phyloP scores from a whole-genome alignment of 2,329 filamentous ascomycete genomes.

The Paecilomyces variotii region DNA sequence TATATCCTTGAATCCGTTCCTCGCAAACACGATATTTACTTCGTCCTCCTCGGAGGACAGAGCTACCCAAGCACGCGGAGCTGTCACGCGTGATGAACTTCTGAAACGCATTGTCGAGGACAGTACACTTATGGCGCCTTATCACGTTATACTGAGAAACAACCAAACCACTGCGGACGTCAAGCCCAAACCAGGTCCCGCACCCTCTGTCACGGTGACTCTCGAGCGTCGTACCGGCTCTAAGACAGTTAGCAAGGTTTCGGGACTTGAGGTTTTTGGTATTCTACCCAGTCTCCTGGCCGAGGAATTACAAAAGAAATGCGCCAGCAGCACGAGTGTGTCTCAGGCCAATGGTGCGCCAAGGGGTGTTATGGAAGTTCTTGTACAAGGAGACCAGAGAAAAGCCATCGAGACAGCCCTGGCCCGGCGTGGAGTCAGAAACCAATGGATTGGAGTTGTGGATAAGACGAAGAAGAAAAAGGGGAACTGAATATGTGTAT shows the following conservation, averaged over 20 bases:
- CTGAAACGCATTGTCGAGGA: conserved; percentile 51
- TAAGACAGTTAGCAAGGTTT: conserved; percentile 58
- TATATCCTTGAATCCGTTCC: conserved; percentile 53
- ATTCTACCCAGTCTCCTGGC: conserved; percentile 53
- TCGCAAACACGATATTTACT: conserved; percentile 55
- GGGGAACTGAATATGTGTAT: conserved; percentile 14
- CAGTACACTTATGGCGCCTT: conserved; percentile 41
- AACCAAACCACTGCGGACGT: conserved; percentile 31
- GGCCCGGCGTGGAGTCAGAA: conserved; percentile 50
- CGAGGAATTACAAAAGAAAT: conserved; percentile 59
- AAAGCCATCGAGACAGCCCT: conserved; percentile 53
- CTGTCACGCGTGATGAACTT: conserved; percentile 52
- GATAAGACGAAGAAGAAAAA: conserved; percentile 64
- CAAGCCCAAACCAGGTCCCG: conserved; percentile 55
- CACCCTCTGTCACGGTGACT: conserved; percentile 52
- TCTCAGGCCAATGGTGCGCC: conserved; percentile 55
- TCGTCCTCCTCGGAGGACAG: conserved; percentile 46
- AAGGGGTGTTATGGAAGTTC: conserved; percentile 57
- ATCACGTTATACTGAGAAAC: conserved; percentile 47
- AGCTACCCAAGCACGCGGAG: conserved; percentile 49
- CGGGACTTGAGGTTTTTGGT: conserved; percentile 54
- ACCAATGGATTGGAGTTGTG: conserved; percentile 54
- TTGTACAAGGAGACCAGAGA: conserved; percentile 60
- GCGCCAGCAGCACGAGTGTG: conserved; percentile 60
- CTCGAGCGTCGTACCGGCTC: conserved; percentile 59